Evolutionary conservation across 352 stramenopile genomes (phyloP), one percentile per base, ranked within the genome.

Genomic region (Thraustochytrium striatum): DNA sequence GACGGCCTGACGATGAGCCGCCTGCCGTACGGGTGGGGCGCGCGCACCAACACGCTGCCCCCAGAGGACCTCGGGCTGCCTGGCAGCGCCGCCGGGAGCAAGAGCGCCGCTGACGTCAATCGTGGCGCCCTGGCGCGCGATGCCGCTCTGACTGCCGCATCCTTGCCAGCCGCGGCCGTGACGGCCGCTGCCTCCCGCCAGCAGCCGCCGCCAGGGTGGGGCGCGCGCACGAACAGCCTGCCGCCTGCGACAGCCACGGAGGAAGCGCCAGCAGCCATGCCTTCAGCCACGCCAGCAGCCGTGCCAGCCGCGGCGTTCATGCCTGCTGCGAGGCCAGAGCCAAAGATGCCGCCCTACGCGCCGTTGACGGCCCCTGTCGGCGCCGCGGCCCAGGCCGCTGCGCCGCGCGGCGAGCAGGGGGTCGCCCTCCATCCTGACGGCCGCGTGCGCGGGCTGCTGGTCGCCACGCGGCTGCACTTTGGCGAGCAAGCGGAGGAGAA

Each of bases 11-110:
- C 25, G 19, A 70, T 70, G 59, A 28, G 16, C 38, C 35, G 53
- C 11, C 65, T 75, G 25, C 65, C 65, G 1, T 75, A 47, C 25
- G 16, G 43, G 9, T 75, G 65, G 65, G 0, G 21, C 11, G 25
- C 52, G 43, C 65, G 65, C 65, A 30, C 43, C 1, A 75, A 75
- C 32, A 25, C 62, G 58, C 25, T 69, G 33, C 33, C 58, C 8
- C 58, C 58, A 11, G 58, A 69, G 30, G 58, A 69, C 16, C 9
- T 69, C 8, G 58, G 58, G 8, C 2, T 69, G 11, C 8, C 35
- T 13, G 21, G 9, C 25, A 47, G 11, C 38, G 13, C 36, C 58
- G 8, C 8, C 58, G n/a, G 25, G n/a, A 19, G 25, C 25, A 61
- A 35, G 25, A 1, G 58, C 25, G 16, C n/a, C 58, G 16, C 5